Conservation (phyloP, 331 rosid genomes). For the Cydonia oblonga region DNA sequence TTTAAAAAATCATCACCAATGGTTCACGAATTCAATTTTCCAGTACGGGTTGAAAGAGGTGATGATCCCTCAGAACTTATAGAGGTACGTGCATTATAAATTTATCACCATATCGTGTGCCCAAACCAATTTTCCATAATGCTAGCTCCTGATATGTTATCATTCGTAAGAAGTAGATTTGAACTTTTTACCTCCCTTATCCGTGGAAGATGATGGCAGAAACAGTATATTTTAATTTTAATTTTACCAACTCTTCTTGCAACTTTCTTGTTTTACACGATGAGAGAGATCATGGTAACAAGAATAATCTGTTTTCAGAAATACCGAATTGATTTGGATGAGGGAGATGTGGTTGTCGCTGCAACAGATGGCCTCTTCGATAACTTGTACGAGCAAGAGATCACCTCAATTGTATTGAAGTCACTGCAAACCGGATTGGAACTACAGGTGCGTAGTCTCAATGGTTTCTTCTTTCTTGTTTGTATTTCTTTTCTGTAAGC, state of each 20-base stretch:
- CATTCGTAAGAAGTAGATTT: neutral
- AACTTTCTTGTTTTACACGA: neutral
- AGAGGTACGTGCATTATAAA: slow-evolving; percentile 29
- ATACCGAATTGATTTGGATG: slow-evolving; percentile 47
- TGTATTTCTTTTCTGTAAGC: neutral
- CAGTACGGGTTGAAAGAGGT: slow-evolving; percentile 36
- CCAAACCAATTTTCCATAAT: neutral
- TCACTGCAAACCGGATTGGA: slow-evolving; percentile 32
- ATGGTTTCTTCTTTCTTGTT: neutral
- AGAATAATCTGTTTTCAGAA: slow-evolving; percentile 30
- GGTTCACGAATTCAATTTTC: slow-evolving; percentile 59
- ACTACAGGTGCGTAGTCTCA: slow-evolving; percentile 43
- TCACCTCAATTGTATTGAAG: slow-evolving; percentile 34
- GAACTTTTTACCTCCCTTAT: neutral
- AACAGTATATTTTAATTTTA: neutral
- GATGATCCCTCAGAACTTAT: slow-evolving; percentile 42
- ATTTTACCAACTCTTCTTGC: neutral
- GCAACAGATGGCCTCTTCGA: slow-evolving; percentile 81
- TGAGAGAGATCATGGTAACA: neutral
- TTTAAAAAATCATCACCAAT: slow-evolving; percentile 42
- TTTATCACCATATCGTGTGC: neutral
- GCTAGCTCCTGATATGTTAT: neutral
- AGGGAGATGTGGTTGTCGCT: slow-evolving; percentile 53
- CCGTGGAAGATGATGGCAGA: neutral
- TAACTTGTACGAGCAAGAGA: slow-evolving; percentile 72